Evolutionary conservation across 768 basidiomycete species (phyloP).

Genomic region (Trametes coccinea): DNA sequence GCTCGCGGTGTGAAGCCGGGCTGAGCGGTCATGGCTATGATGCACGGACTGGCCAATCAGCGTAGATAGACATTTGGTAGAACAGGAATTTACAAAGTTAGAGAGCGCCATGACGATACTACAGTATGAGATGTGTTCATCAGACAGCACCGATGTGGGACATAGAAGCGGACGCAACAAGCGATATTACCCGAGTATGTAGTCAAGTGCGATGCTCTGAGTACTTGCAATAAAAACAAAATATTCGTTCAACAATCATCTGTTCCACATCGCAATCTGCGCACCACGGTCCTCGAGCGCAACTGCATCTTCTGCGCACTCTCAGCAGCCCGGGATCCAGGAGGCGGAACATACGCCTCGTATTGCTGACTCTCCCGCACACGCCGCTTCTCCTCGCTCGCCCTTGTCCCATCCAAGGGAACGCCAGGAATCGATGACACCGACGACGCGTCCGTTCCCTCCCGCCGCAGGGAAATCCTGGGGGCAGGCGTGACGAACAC

Average conservation of each 20-base stretch:
- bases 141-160: too few species aligned
- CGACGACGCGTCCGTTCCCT: not conserved
- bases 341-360: conserved; percentile 16
- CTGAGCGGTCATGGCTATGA: not conserved
- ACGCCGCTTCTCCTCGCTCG: conserved; percentile 20
- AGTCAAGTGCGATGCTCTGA: too few species aligned
- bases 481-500: not conserved
- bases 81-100: not conserved
- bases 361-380: not conserved
- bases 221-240: too few species aligned
- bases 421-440: conserved; percentile 17
- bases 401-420: conserved; percentile 21
- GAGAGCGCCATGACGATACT: too few species aligned
- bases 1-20: conserved; percentile 33
- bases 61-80: too few species aligned
- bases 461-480: not conserved
- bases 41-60: not conserved
- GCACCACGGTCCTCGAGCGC: not conserved
- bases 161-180: too few species aligned
- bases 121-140: too few species aligned
- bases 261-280: too few species aligned
- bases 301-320: conserved; percentile 5
- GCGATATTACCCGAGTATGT: too few species aligned
- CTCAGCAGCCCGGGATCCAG: conserved; percentile 18
- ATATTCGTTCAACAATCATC: too few species aligned